phyloP scores from a whole-genome alignment of 164 flowering plant genomes.

The Santalum album region DNA sequence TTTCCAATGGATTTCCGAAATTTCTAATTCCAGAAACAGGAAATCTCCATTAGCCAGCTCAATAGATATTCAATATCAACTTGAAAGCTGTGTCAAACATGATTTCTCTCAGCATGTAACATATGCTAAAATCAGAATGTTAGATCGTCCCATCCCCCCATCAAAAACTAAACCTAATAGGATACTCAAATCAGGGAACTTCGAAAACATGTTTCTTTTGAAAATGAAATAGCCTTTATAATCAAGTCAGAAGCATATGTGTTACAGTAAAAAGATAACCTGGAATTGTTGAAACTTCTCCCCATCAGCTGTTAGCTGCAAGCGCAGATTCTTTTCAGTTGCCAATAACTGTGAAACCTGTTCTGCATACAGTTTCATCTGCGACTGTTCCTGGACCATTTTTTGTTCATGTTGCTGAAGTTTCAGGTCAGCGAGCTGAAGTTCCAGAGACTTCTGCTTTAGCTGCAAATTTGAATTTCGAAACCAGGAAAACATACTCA shows the following conservation, averaged over 20 bases:
- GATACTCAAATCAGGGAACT: too few species aligned
- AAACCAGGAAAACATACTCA: conserved; percentile 4
- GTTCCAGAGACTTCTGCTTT: conserved; percentile 82
- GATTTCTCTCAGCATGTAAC: not conserved
- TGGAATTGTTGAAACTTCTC: conserved; percentile 96
- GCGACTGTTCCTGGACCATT: conserved; percentile 67
- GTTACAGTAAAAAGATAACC: conserved; percentile 19
- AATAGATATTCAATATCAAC: too few species aligned
- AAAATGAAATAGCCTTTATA: too few species aligned
- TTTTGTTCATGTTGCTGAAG: conserved; percentile 80
- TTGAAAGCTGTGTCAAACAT: not conserved
- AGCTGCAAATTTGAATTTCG: conserved; percentile 39
- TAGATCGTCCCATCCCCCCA: not conserved
- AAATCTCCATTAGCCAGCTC: not conserved
- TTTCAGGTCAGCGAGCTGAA: conserved; percentile 84
- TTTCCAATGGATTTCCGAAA: too few species aligned
- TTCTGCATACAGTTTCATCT: conserved; percentile 82
- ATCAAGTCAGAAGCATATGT: not conserved
- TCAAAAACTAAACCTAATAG: conserved; percentile 8
- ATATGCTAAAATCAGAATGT: not conserved
- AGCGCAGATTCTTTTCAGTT: conserved; percentile 83
- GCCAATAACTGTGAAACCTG: conserved; percentile 73
- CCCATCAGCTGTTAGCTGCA: conserved; percentile 81
- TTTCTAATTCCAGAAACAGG: too few species aligned
- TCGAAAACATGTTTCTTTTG: too few species aligned